Conservation (phyloP, 257 asterid genomes). For the Craterostigma plantagineum region DNA sequence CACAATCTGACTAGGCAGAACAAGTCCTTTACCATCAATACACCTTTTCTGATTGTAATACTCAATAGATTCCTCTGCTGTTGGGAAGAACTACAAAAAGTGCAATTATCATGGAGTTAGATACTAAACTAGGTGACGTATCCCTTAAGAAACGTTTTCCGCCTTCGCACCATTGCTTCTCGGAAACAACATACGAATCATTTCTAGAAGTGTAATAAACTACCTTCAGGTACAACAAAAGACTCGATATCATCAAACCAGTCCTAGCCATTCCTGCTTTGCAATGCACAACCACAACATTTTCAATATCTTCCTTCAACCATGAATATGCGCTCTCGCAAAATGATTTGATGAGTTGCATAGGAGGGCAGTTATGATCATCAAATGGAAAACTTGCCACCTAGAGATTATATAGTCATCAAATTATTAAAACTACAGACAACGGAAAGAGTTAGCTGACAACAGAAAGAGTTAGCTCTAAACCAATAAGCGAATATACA, state of each 20-base stretch:
- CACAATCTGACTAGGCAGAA: constrained; percentile 97
- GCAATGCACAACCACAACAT: constrained; percentile 97
- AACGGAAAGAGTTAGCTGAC: background rate
- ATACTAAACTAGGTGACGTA: background rate
- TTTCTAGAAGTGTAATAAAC: background rate
- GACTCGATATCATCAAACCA: constrained; percentile 98
- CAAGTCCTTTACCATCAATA: constrained; percentile 85
- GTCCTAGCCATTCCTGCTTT: constrained; percentile 99
- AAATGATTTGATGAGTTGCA: constrained; percentile 77
- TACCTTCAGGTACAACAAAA: constrained; percentile 79
- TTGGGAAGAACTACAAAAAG: constrained; percentile 65
- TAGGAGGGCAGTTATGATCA: constrained; percentile 95
- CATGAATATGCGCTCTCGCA: constrained; percentile 99
- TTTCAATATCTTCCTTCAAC: constrained; percentile 97
- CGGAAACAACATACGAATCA: background rate
- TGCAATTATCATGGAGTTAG: background rate
- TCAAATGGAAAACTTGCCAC: constrained; percentile 95
- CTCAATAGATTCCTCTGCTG: constrained; percentile 92
- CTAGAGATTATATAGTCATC: background rate
- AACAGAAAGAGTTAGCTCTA: too few species aligned
- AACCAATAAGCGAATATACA: constrained; percentile 1
- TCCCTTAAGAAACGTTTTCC: too few species aligned
- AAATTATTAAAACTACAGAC: background rate
- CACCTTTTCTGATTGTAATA: constrained; percentile 95
- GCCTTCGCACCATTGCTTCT: background rate